These are phyloP conservation scores for Entomophthora muscae DNA, from an alignment of 371 early-diverging fungal genomes.

Conservation along the genomic window DNA sequence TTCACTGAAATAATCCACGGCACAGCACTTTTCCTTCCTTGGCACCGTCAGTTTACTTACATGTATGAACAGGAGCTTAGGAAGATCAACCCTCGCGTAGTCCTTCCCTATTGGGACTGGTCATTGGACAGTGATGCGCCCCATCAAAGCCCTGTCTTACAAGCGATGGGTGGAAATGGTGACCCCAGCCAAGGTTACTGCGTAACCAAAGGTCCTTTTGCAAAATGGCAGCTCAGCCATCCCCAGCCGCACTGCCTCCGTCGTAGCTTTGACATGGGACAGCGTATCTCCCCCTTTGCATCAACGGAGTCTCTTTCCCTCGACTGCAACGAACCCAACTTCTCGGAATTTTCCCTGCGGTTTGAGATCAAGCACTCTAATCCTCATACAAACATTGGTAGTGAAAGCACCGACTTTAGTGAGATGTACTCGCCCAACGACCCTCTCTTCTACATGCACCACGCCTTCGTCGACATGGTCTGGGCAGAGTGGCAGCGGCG, in stretches of 20 bases:
- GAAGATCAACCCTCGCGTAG: conserved; percentile 15
- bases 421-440: conserved; percentile 25
- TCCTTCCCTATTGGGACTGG: conserved; percentile 39
- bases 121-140: conserved; percentile 13
- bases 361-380: conserved; percentile 15
- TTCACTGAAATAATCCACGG: conserved; percentile 10
- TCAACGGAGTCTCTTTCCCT: too few species aligned
- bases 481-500: too few species aligned
- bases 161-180: conserved; percentile 17
- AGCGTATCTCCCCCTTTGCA: too few species aligned
- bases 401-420: conserved; percentile 25
- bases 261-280: too few species aligned
- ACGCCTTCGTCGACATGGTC: too few species aligned
- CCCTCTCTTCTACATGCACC: conserved; percentile 35
- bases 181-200: conserved; percentile 9
- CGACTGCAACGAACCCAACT: too few species aligned
- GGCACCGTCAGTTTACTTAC: conserved; percentile 22
- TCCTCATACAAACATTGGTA: conserved; percentile 27
- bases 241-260: conserved; percentile 16
- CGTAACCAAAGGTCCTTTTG: conserved; percentile 13
- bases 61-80: too few species aligned
- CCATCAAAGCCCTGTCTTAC: too few species aligned
- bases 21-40: conserved; percentile 18
- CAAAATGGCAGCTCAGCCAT: not conserved
- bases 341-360: too few species aligned